Evolutionary conservation across 768 basidiomycete genomes (phyloP).

Genomic region (Hypholoma fasciculare): DNA sequence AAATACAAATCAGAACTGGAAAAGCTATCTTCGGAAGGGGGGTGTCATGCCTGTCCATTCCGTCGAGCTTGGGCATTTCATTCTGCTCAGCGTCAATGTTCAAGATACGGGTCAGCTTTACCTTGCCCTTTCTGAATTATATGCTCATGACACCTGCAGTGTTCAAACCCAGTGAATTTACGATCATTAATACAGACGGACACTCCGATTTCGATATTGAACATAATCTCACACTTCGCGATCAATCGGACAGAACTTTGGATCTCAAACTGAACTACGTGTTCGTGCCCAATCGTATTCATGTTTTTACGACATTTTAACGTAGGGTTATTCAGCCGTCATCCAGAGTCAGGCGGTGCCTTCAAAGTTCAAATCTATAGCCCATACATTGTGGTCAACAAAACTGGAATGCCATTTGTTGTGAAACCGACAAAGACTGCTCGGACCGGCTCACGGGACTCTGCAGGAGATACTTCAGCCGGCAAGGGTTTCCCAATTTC

Average conservation of each 20-base stretch:
- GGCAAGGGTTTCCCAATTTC: constrained; percentile 40
- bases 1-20: constrained; percentile 91
- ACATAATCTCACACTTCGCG: constrained; percentile 67
- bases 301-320: not conserved
- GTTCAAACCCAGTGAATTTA: constrained; percentile 93
- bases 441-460: constrained; percentile 67
- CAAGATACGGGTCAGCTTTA: constrained; percentile 79
- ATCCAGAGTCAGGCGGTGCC: constrained; percentile 89
- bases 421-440: constrained; percentile 64
- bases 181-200: constrained; percentile 94
- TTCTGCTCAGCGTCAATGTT: constrained; percentile 85
- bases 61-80: constrained; percentile 86
- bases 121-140: not conserved
- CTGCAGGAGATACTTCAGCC: constrained; percentile 76
- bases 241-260: constrained; percentile 73
- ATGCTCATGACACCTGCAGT: constrained; percentile 40
- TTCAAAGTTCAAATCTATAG: constrained; percentile 95
- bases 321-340: constrained; percentile 44
- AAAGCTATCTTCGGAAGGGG: constrained; percentile 88
- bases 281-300: constrained; percentile 45
- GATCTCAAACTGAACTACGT: constrained; percentile 86
- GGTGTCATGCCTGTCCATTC: constrained; percentile 97
- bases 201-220: constrained; percentile 89
- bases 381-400: constrained; percentile 90
- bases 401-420: constrained; percentile 83